Percentiles rank a stretch among this genome's conserved stretches.
These are phyloP conservation scores for Mycena alexandri DNA, from an alignment of 768 basidiomycete genomes.

Conservation along the genomic window DNA sequence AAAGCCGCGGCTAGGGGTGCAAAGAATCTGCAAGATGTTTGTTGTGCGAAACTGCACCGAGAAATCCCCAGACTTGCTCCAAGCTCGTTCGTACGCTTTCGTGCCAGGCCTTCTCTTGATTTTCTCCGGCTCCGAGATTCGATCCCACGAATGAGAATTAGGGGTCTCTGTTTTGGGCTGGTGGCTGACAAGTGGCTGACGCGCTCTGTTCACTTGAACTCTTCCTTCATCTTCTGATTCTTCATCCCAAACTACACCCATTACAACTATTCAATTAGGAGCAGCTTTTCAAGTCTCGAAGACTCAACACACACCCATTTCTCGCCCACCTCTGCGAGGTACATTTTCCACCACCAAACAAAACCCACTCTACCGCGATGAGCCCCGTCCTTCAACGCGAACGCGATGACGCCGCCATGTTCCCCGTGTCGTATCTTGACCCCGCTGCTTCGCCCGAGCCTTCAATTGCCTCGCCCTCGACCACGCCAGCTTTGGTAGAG, in stretches of 20 bases:
- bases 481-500: neutral
- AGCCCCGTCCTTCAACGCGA: conserved; percentile 22
- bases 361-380: conserved; percentile 15
- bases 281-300: conserved; percentile 15
- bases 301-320: conserved; percentile 13
- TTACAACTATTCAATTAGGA: neutral
- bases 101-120: too few relatives aligned
- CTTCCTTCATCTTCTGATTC: too few relatives aligned
- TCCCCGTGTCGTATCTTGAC: conserved; percentile 14
- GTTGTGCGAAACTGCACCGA: too few relatives aligned
- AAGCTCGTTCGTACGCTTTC: too few relatives aligned
- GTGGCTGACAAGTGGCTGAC: too few relatives aligned
- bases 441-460: neutral
- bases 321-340: conserved; percentile 29
- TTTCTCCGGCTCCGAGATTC: too few relatives aligned
- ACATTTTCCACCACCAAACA: conserved; percentile 5
- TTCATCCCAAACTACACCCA: conserved; percentile 4
- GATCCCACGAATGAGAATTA: too few relatives aligned
- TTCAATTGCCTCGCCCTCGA: conserved; percentile 5
- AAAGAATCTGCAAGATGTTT: too few relatives aligned
- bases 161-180: too few relatives aligned
- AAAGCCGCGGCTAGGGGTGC: too few relatives aligned
- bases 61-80: too few relatives aligned
- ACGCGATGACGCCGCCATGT: conserved; percentile 8
- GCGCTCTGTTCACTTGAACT: too few relatives aligned